These are phyloP conservation scores for Fraxinus angustifolia DNA, from an alignment of 305 asterid species.

Conservation along the genomic window DNA sequence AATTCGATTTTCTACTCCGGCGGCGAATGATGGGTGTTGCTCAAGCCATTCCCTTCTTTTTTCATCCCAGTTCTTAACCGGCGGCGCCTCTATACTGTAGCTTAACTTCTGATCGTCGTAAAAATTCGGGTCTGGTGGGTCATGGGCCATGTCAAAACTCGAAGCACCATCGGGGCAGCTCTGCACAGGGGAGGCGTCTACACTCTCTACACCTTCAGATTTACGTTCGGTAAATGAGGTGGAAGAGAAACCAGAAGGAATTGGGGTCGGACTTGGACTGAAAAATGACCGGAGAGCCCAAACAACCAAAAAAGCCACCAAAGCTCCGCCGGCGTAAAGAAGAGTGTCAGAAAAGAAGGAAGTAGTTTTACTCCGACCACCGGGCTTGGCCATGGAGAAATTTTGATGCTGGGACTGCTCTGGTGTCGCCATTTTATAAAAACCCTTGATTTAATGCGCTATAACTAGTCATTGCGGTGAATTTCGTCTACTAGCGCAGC, in stretches of 20 bases:
- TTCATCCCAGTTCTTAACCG: conserved; percentile 68
- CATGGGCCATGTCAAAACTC: conserved; percentile 32
- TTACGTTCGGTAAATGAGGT: conserved; percentile 18
- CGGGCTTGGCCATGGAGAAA: conserved; percentile 41
- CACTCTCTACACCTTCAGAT: not conserved
- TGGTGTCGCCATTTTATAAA: conserved; percentile 38
- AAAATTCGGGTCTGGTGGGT: conserved; percentile 57
- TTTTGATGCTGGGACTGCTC: conserved; percentile 34
- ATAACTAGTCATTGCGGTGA: conserved; percentile 24
- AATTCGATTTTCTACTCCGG: conserved; percentile 49
- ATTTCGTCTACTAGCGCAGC: conserved; percentile 25
- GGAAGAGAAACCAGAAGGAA: conserved; percentile 26
- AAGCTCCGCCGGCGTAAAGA: conserved; percentile 41
- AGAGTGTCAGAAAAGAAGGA: conserved; percentile 41
- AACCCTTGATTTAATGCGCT: not conserved
- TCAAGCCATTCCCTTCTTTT: conserved; percentile 64
- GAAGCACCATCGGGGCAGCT: conserved; percentile 8
- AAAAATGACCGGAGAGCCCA: conserved; percentile 63
- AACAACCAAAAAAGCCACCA: conserved; percentile 40
- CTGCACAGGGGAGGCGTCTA: not conserved
- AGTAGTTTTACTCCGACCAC: conserved; percentile 37
- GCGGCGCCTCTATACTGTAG: conserved; percentile 58
- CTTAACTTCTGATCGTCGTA: conserved; percentile 71
- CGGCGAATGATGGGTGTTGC: conserved; percentile 59
- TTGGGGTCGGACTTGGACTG: conserved; percentile 27